Percentiles rank a stretch among this genome's conserved stretches.
Evolutionary conservation across 1,139 yeast genomes (phyloP).

Genomic region (Ashbya aceris): DNA sequence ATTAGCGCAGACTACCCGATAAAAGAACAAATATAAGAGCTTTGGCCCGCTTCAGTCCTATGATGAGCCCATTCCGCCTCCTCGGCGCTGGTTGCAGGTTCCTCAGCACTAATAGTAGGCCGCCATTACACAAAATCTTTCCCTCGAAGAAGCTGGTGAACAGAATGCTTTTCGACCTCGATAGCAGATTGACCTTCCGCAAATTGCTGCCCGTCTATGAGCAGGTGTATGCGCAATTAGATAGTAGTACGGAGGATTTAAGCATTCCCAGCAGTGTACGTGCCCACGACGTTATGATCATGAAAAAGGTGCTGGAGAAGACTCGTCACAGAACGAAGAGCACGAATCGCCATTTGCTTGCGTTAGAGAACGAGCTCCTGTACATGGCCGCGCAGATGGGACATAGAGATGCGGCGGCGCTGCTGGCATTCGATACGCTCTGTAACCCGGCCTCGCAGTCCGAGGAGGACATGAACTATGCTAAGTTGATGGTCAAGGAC

Average conservation of each 20-base stretch:
- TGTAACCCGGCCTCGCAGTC: slow-evolving; percentile 21
- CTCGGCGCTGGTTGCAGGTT: too few relatives aligned
- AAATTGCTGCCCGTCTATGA: slow-evolving; percentile 48
- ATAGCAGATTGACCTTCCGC: slow-evolving; percentile 44
- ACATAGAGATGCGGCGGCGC: slow-evolving; percentile 67
- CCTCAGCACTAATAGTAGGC: slow-evolving; percentile 23
- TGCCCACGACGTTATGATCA: slow-evolving; percentile 53
- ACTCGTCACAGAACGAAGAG: slow-evolving; percentile 54
- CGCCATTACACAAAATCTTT: slow-evolving; percentile 42
- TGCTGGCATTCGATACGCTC: slow-evolving; percentile 57
- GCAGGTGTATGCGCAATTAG: slow-evolving; percentile 40
- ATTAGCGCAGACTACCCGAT: too few relatives aligned
- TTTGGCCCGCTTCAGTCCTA: too few relatives aligned
- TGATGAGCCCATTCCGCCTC: too few relatives aligned
- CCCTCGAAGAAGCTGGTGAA: slow-evolving; percentile 53
- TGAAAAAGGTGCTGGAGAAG: slow-evolving; percentile 58
- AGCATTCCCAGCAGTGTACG: slow-evolving; percentile 39
- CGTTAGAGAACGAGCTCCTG: slow-evolving; percentile 58
- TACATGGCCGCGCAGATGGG: slow-evolving; percentile 83
- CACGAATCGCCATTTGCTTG: slow-evolving; percentile 45
- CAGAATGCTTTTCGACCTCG: slow-evolving; percentile 54
- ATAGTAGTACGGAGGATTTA: slow-evolving; percentile 27
- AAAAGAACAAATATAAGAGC: too few relatives aligned
- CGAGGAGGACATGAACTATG: slow-evolving; percentile 51
- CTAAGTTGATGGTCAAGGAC: slow-evolving; percentile 50